phyloP scores from a whole-genome alignment of 306 rosid genomes.

The Potentilla sterilis region DNA sequence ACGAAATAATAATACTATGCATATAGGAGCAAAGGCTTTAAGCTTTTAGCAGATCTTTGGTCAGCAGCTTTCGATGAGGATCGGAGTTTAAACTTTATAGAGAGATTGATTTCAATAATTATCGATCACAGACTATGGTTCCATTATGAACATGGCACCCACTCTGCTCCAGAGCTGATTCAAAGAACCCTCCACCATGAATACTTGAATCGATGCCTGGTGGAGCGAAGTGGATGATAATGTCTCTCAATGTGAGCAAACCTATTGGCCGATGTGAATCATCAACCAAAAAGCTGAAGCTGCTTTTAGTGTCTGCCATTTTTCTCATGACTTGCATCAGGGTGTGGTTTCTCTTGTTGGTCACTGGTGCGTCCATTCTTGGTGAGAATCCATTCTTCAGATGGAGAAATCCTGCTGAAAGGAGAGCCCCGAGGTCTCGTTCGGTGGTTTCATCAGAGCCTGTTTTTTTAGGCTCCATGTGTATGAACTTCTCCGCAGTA shows the following conservation, averaged over 20 bases:
- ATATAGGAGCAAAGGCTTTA: not conserved
- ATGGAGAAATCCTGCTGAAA: conserved; percentile 29
- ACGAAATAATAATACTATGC: not conserved
- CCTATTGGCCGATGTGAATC: conserved; percentile 41
- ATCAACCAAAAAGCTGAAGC: conserved; percentile 49
- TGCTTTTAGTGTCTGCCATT: conserved; percentile 36
- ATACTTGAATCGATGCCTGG: conserved; percentile 58
- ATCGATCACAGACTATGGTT: conserved; percentile 30
- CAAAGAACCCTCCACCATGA: conserved; percentile 63
- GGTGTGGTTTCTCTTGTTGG: conserved; percentile 48
- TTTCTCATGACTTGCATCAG: conserved; percentile 54
- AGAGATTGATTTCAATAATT: not conserved
- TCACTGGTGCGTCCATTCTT: conserved; percentile 49
- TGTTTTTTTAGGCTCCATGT: conserved; percentile 24
- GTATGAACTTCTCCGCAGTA: conserved; percentile 51
- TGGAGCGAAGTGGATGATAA: conserved; percentile 59
- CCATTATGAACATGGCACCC: conserved; percentile 54
- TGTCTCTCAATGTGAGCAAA: conserved; percentile 46
- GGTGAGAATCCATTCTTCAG: conserved; percentile 32
- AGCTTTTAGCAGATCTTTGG: not conserved
- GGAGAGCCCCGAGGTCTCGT: conserved; percentile 26
- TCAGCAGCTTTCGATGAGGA: not conserved
- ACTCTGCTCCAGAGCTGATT: conserved; percentile 65
- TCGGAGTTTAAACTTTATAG: not conserved
- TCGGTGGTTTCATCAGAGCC: conserved; percentile 22